Evolutionary conservation across 257 asterid genomes (phyloP).

Genomic region (Eustoma russellianum): DNA sequence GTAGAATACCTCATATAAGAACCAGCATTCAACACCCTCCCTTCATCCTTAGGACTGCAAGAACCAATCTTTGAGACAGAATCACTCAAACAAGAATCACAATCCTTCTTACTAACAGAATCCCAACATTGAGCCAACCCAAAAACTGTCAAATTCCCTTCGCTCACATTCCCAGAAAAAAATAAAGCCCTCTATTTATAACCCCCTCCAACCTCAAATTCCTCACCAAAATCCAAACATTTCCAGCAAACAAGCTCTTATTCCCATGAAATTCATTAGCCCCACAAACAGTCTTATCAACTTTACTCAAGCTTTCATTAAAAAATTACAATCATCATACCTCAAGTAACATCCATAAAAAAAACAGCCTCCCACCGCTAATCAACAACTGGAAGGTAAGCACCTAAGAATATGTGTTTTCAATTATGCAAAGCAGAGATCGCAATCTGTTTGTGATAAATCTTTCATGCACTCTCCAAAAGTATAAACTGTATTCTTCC

Average conservation of each 20-base stretch:
- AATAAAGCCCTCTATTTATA: constrained; percentile 46
- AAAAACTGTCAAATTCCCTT: constrained; percentile 46
- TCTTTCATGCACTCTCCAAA: constrained; percentile 64
- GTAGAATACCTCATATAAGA: constrained; percentile 60
- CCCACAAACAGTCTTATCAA: constrained; percentile 44
- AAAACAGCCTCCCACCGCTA: constrained; percentile 40
- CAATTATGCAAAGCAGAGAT: constrained; percentile 50
- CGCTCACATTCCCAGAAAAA: constrained; percentile 26
- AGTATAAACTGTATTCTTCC: constrained; percentile 43
- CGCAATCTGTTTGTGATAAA: constrained; percentile 47
- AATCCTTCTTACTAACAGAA: constrained; percentile 35
- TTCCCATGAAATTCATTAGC: constrained; percentile 34
- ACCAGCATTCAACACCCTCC: constrained; percentile 57
- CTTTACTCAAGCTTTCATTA: constrained; percentile 41
- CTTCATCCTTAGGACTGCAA: constrained; percentile 47
- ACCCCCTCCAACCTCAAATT: constrained; percentile 31
- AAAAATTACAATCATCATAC: constrained; percentile 52
- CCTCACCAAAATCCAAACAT: constrained; percentile 33
- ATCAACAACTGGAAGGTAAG: constrained; percentile 36
- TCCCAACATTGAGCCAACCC: constrained; percentile 83
- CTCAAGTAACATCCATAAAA: constrained; percentile 58
- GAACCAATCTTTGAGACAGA: constrained; percentile 27
- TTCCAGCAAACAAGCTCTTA: constrained; percentile 26
- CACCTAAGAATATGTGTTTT: constrained; percentile 43
- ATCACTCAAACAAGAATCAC: constrained; percentile 37